Conservation (phyloP, 768 basidiomycete genomes). For the Leucogyrophana mollusca region DNA sequence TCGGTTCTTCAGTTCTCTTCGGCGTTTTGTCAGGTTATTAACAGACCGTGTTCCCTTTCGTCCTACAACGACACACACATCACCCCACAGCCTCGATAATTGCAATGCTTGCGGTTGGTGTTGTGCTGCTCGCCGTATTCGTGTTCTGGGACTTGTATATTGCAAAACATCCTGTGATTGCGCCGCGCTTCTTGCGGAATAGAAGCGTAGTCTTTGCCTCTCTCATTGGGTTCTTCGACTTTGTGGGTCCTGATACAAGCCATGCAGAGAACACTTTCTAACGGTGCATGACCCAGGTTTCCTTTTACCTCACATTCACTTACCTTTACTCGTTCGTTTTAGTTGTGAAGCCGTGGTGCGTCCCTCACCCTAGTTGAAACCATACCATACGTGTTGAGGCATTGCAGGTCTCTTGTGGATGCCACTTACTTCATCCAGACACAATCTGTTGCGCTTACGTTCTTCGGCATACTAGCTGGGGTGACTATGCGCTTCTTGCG, state of each 20-base stretch:
- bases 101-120: slow-evolving; percentile 48
- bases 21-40: too few species aligned
- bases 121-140: slow-evolving; percentile 42
- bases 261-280: not conserved
- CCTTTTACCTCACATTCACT: slow-evolving; percentile 67
- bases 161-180: slow-evolving; percentile 59
- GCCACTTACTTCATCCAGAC: slow-evolving; percentile 65
- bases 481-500: slow-evolving; percentile 49
- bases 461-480: slow-evolving; percentile 65
- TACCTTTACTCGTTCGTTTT: slow-evolving; percentile 72
- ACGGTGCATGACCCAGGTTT: slow-evolving; percentile 35
- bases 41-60: too few species aligned
- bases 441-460: slow-evolving; percentile 57
- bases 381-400: slow-evolving; percentile 16
- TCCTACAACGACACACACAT: not conserved
- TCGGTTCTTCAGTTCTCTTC: slow-evolving; percentile 32
- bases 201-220: slow-evolving; percentile 57
- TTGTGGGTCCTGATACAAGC: slow-evolving; percentile 34
- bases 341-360: slow-evolving; percentile 48
- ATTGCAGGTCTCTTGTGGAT: slow-evolving; percentile 51
- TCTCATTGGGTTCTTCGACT: slow-evolving; percentile 64
- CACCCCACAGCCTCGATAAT: slow-evolving; percentile 48
- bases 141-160: slow-evolving; percentile 47
- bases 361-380: not conserved
- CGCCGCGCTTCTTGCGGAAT: slow-evolving; percentile 59